These are phyloP conservation scores for Lizonia empirigonia DNA, from an alignment of 2,329 filamentous ascomycete genomes.

Conservation along the genomic window DNA sequence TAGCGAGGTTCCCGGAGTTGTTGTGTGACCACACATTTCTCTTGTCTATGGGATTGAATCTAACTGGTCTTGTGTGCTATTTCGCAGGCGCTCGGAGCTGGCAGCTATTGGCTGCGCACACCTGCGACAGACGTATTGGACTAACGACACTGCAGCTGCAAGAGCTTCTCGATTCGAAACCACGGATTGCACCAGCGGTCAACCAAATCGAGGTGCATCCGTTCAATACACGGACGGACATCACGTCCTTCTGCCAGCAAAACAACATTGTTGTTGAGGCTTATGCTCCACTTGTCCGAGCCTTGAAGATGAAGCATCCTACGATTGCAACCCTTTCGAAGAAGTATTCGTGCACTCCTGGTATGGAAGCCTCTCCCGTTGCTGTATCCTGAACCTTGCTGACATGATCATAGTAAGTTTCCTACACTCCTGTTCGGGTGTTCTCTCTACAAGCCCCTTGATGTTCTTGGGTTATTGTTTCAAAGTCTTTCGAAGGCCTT, in stretches of 20 bases:
- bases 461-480: background rate
- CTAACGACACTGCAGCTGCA: conserved; percentile 59
- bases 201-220: conserved; percentile 83
- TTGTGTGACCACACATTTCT: conserved; percentile 11
- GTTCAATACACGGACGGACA: conserved; percentile 75
- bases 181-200: conserved; percentile 68
- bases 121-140: background rate
- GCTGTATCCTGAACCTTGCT: background rate
- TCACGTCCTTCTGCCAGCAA: conserved; percentile 68
- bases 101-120: conserved; percentile 8
- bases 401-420: conserved; percentile 10
- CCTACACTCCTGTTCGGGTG: background rate
- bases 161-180: conserved; percentile 68
- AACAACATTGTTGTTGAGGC: conserved; percentile 75
- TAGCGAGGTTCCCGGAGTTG: conserved; percentile 9
- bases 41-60: background rate
- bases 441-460: background rate
- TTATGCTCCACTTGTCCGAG: conserved; percentile 77
- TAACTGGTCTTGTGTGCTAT: background rate
- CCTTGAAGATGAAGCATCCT: conserved; percentile 70
- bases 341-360: conserved; percentile 72
- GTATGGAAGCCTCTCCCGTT: conserved; percentile 33
- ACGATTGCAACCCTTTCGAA: conserved; percentile 65
- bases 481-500: background rate
- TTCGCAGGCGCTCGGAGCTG: conserved; percentile 7